Conservation (phyloP, 352 stramenopile species). For the Albugo laibachii region DNA sequence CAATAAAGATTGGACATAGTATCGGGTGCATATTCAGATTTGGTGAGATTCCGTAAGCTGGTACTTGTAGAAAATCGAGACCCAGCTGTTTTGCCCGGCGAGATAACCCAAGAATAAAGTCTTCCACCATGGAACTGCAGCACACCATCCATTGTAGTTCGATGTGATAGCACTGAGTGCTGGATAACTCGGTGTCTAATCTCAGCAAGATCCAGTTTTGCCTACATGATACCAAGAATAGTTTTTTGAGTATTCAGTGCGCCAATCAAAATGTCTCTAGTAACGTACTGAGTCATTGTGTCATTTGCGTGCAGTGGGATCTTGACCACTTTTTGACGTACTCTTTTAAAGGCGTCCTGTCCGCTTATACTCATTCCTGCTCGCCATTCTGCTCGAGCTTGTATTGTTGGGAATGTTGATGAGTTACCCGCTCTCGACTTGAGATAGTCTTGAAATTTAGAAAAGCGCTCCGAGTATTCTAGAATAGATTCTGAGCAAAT, state of each 20-base stretch:
- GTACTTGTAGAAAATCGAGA: constrained; percentile 46
- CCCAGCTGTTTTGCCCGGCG: constrained; percentile 43
- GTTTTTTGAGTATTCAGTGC: neutral
- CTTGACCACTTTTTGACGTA: constrained; percentile 45
- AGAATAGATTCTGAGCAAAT: too few relatives aligned
- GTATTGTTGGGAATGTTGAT: constrained; percentile 29
- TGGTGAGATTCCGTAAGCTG: constrained; percentile 48
- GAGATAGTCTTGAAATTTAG: constrained; percentile 52
- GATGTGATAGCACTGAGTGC: constrained; percentile 37
- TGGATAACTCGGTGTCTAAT: constrained; percentile 35
- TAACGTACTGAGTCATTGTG: constrained; percentile 12
- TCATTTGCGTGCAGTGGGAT: constrained; percentile 44
- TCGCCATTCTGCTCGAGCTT: constrained; percentile 28
- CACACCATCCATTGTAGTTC: constrained; percentile 65
- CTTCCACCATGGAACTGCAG: constrained; percentile 45
- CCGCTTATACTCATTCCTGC: constrained; percentile 22
- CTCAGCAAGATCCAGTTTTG: constrained; percentile 36
- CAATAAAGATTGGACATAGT: constrained; percentile 36
- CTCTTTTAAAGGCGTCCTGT: constrained; percentile 34
- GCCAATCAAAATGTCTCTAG: neutral
- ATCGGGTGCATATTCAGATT: constrained; percentile 56
- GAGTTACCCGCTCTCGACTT: constrained; percentile 31
- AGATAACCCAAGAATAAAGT: constrained; percentile 42
- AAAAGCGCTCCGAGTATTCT: constrained; percentile 32
- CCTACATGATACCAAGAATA: too few relatives aligned